A percentile compares a stretch with the other conserved stretches of the same genome.
Evolutionary conservation across 306 rosid genomes (phyloP).

Genomic region (Quercus robur): DNA sequence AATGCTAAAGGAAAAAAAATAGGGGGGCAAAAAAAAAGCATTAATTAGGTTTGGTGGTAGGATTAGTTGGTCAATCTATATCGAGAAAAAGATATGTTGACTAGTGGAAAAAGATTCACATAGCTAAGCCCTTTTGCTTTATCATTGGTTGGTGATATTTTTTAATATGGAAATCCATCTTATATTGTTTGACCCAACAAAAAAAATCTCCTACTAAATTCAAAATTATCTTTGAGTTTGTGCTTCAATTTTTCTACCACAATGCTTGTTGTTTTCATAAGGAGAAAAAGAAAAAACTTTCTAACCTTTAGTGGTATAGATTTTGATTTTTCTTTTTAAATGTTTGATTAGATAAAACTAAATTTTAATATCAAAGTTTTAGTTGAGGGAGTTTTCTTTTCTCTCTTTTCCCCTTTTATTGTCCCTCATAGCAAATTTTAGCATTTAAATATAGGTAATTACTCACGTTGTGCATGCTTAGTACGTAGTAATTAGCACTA

Average conservation of each 20-base stretch:
- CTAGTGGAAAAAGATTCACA: neutral
- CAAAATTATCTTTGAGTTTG: neutral
- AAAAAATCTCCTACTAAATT: neutral
- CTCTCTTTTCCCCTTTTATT: too few relatives aligned
- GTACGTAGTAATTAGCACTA: too few relatives aligned
- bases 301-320: too few relatives aligned
- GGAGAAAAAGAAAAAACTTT: too few relatives aligned
- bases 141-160: neutral
- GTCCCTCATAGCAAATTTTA: too few relatives aligned
- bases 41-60: neutral
- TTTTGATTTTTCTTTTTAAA: too few relatives aligned
- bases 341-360: too few relatives aligned
- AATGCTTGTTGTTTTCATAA: too few relatives aligned
- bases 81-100: constrained; percentile 15
- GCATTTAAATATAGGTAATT: too few relatives aligned
- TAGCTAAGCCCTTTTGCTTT: neutral
- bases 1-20: neutral
- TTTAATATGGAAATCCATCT: neutral
- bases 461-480: too few relatives aligned
- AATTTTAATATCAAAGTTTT: too few relatives aligned
- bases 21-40: neutral
- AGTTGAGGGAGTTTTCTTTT: too few relatives aligned
- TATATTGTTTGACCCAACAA: neutral
- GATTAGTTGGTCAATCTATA: constrained; percentile 31
- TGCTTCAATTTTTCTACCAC: neutral